Evolutionary conservation across 345 rosid species (phyloP).

Genomic region (Eucalyptus guilfoylei): DNA sequence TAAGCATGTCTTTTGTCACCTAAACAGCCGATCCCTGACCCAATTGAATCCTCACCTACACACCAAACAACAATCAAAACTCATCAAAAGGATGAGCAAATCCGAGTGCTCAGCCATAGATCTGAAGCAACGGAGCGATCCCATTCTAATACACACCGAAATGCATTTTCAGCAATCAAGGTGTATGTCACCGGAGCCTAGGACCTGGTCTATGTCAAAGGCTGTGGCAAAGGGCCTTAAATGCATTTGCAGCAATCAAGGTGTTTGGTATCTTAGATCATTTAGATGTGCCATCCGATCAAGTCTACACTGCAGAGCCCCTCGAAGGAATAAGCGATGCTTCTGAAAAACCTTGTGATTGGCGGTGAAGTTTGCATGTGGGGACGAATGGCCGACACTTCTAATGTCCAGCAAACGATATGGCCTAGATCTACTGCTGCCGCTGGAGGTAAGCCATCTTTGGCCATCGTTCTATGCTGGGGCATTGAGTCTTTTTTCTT

Average conservation of each 20-base stretch:
- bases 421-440: constrained; percentile 62
- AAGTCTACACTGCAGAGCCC: constrained; percentile 63
- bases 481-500: not conserved
- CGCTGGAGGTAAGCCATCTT: not conserved
- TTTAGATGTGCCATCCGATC: constrained; percentile 72
- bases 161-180: not conserved
- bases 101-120: constrained; percentile 5
- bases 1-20: constrained; percentile 63
- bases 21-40: constrained; percentile 86
- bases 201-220: constrained; percentile 67
- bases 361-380: constrained; percentile 99
- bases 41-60: constrained; percentile 91
- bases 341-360: constrained; percentile 21
- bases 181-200: constrained; percentile 24
- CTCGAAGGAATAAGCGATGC: constrained; percentile 48
- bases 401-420: constrained; percentile 71
- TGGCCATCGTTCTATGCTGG: too few species aligned
- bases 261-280: constrained; percentile 84
- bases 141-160: not conserved
- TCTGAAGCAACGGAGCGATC: constrained; percentile 5
- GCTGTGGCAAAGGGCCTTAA: constrained; percentile 78
- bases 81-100: not conserved
- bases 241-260: constrained; percentile 87
- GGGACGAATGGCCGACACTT: constrained; percentile 75
- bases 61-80: not conserved